phyloP scores from a whole-genome alignment of 2,329 filamentous ascomycete species.

The Colletotrichum sp. region DNA sequence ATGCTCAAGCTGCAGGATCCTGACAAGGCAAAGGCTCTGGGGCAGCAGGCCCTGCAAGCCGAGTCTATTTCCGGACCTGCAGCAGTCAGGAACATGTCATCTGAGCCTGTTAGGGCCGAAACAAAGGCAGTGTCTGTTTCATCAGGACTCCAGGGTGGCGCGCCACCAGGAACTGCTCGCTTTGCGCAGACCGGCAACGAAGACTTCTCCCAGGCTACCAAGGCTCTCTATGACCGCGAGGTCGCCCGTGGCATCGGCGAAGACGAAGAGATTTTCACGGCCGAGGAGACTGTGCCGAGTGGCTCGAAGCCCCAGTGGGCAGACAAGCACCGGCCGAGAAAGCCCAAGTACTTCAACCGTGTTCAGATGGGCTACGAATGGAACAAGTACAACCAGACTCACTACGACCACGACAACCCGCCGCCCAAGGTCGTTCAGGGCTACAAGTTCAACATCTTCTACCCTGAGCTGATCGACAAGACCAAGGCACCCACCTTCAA shows the following conservation, averaged over 20 bases:
- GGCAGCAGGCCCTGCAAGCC: slow-evolving; percentile 20
- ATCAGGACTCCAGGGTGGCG: slow-evolving; percentile 26
- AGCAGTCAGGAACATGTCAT: slow-evolving; percentile 12
- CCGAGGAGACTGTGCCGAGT: slow-evolving; percentile 79
- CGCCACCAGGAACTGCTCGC: slow-evolving; percentile 64
- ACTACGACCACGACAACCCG: slow-evolving; percentile 98
- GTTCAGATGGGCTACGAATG: slow-evolving; percentile 99
- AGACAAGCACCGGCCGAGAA: slow-evolving; percentile 84
- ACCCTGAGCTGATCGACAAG: slow-evolving; percentile 95
- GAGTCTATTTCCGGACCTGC: slow-evolving; percentile 39
- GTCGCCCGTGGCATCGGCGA: slow-evolving; percentile 90
- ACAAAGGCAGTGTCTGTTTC: slow-evolving; percentile 22
- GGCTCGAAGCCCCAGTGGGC: slow-evolving; percentile 76
- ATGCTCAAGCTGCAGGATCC: slow-evolving; percentile 70
- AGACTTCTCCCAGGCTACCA: slow-evolving; percentile 86
- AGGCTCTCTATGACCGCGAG: slow-evolving; percentile 89
- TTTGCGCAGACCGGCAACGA: slow-evolving; percentile 75
- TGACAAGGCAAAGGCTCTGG: slow-evolving; percentile 61
- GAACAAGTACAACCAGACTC: slow-evolving; percentile 99
- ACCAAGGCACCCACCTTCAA: slow-evolving; percentile 93
- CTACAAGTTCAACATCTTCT: slow-evolving; percentile 99
- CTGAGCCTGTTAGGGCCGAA: slow-evolving; percentile 27
- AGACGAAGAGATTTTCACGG: slow-evolving; percentile 94
- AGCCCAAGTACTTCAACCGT: slow-evolving; percentile 96
- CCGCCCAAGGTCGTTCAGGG: slow-evolving; percentile 98